Evolutionary conservation across 2,329 filamentous ascomycete species (phyloP).

Genomic region (Phaeomoniella chlamydospora): DNA sequence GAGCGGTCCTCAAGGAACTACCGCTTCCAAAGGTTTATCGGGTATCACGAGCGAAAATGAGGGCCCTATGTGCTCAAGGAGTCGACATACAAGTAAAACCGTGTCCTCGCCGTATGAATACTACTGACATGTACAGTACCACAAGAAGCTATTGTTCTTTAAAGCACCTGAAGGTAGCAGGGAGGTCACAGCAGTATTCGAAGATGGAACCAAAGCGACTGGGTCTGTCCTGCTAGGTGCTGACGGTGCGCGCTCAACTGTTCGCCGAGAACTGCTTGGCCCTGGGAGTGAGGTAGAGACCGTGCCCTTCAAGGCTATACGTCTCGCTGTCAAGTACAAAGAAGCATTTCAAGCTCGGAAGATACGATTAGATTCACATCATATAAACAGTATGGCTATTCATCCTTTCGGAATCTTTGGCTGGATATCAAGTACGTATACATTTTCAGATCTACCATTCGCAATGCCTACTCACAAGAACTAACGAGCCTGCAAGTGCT

Average conservation of each 20-base stretch:
- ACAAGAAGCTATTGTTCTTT: conserved; percentile 5
- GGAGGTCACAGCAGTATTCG: conserved; percentile 6
- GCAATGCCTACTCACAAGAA: no score
- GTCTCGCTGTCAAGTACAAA: conserved; percentile 7
- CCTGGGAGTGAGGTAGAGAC: conserved; percentile 5
- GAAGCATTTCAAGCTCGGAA: background rate
- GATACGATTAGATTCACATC: background rate
- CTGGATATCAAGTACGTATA: background rate
- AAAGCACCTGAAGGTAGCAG: conserved; percentile 3
- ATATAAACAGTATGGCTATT: conserved; percentile 3
- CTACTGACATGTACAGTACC: conserved; percentile 6
- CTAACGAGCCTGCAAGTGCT: conserved; percentile 4
- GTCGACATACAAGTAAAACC: conserved; percentile 7
- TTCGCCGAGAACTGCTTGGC: conserved; percentile 8
- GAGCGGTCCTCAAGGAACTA: conserved; percentile 6
- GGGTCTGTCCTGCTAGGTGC: conserved; percentile 10
- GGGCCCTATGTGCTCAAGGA: conserved; percentile 5
- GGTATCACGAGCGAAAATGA: conserved; percentile 8
- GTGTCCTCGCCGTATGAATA: conserved; percentile 1
- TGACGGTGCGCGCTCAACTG: conserved; percentile 9
- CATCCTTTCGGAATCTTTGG: conserved; percentile 5
- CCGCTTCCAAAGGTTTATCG: conserved; percentile 5
- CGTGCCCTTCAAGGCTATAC: conserved; percentile 6
- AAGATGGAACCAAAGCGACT: conserved; percentile 9
- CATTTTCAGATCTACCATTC: no score